Base-by-base conservation (phyloP, 805 yeast genomes). In the Kurtzmaniella cleridarum region DNA sequence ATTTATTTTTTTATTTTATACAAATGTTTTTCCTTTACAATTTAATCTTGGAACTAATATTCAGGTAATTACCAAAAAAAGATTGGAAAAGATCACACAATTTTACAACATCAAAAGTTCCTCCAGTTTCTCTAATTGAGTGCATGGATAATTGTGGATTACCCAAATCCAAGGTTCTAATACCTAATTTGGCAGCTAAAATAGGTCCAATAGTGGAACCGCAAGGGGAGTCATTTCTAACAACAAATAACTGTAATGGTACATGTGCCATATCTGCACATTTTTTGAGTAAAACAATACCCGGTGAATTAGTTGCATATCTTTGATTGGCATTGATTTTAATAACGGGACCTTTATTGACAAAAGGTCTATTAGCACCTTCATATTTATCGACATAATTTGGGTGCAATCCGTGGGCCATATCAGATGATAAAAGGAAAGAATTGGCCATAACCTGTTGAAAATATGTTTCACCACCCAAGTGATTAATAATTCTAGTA, bases 131-230 rank as follows among this genome's bases (percentile, higher is more conserved):
- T 59, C 97, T 76, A 44, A 87, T 81, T 1, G 95, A 84, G 55
- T 90, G 98, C 98, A 90, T 90, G 42, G 93, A 81, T 51, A 90
- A 67, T 53, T 89, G 93, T 1, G 96, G 95, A 53, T 86, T 87
- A 41, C 98, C 98, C 38, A 90, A 62, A 60, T 90, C 98, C 44
- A 90, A 62, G 3, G 96, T 86, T 55, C 93, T 75, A 36, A 90
- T 74, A 38, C 98, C 98, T 29, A 89, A 72, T 49, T 84, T 84
- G 2, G 95, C 81, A 27, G 96, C 83, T 41, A 91, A 67, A 60
- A 90, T 85, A 15, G 98, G 98, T 1, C 98, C 98, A 53, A 91
- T 91, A 1, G 98, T 91, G 1, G 95, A 83, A 2, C 98, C 98
- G 63, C 98, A 91, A 2, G 96, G 87, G 2, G 95, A 80, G 55